Evolutionary conservation across 225 moss, liverwort and hornwort genomes (phyloP), one percentile per base, ranked within the genome.

Genomic region (Marchantia polymorpha): DNA sequence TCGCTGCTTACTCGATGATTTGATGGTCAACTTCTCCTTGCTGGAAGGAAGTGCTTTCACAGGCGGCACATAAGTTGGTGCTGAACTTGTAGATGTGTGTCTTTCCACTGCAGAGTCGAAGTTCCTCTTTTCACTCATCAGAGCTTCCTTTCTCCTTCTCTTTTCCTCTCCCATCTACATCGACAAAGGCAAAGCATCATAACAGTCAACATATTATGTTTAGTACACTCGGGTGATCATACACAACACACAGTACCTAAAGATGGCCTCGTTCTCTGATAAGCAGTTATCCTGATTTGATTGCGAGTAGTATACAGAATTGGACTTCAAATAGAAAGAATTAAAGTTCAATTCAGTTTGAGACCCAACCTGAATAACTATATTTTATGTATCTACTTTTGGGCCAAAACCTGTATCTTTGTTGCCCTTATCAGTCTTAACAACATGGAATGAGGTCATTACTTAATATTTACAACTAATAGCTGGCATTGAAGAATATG

Each of bases 1-100:
- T 31, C 84, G 82, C 69, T 87, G 87, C 51, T 87, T 87, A 79
- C 69, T 84, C 7, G 87, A 87, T 82, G 87, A 87, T 80, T 87
- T 87, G 53, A 87, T 66, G 16, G 80, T 82, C 46, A 87, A 80
- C 74, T 87, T 87, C 72, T 87, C 84, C 80, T 87, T 87, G 60
- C 31, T 58, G 6, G 72, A 12, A 12, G 55, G 29, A 8, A 48
- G 47, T 27, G 64, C 77, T 29, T 64, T 82, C n/a, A 47, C 10
- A 2, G 54, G 16, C 31, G 76, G 49, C 25, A 65, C 77, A 74
- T 52, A 56, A 12, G 82, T 27, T 48, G 77, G 72, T 20, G 64
- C 39, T 60, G 75, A 53, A 50, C 67, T 69, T 30, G 73, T 60
- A 50, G 72, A 63, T 50, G 70, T 25, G 39, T 50, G 74, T 58